phyloP scores from a whole-genome alignment of 306 rosid genomes.

The Cucurbita maxima region DNA sequence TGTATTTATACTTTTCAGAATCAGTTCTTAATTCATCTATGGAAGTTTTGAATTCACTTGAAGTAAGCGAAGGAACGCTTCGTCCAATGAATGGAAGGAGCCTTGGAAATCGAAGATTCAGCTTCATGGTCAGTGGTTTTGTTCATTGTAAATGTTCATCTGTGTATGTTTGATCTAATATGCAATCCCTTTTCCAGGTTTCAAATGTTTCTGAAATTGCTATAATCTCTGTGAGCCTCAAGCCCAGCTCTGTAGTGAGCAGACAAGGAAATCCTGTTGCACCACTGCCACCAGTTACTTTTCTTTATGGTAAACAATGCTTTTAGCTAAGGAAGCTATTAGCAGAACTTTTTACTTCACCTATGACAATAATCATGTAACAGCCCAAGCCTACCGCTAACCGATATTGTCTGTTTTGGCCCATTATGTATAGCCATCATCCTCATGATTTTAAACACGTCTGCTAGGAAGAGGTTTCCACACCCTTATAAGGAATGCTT shows the following conservation, averaged over 20 bases:
- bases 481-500: no score
- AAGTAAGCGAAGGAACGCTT: slow-evolving; percentile 45
- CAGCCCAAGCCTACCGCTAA: no score
- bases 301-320: slow-evolving; percentile 52
- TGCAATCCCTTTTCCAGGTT: slow-evolving; percentile 31
- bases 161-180: neutral
- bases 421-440: no score
- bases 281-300: slow-evolving; percentile 55
- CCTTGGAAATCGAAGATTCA: slow-evolving; percentile 51
- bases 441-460: no score
- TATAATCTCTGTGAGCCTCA: slow-evolving; percentile 41
- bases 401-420: no score
- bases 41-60: slow-evolving; percentile 42
- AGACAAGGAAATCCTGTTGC: slow-evolving; percentile 71
- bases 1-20: slow-evolving; percentile 57
- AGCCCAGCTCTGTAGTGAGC: slow-evolving; percentile 44
- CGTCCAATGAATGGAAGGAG: slow-evolving; percentile 28
- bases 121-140: slow-evolving; percentile 50
- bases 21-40: slow-evolving; percentile 68
- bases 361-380: neutral
- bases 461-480: no score
- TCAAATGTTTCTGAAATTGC: slow-evolving; percentile 37
- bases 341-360: neutral
- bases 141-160: slow-evolving; percentile 6
- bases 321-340: neutral